A percentile compares a stretch with the other conserved stretches of the same genome.
These are phyloP conservation scores for Candida ficus DNA, from an alignment of 805 yeast genomes.

Conservation along the genomic window DNA sequence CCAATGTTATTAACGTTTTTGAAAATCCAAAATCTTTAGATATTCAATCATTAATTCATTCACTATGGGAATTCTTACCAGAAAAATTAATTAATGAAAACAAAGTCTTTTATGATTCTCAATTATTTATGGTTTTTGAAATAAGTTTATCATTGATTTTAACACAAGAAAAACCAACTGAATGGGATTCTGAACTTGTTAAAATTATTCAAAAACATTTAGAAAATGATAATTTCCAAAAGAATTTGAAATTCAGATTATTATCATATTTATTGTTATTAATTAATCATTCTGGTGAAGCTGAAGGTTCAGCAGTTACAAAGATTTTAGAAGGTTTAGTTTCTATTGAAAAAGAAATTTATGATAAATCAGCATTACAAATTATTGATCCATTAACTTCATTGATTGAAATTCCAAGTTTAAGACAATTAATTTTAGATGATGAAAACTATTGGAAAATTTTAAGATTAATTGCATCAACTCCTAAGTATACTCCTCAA, in stretches of 20 bases:
- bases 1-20: constrained; percentile 54
- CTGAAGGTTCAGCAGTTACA: constrained; percentile 1
- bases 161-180: not conserved
- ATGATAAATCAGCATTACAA: constrained; percentile 17
- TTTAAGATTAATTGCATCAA: constrained; percentile 42
- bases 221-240: constrained; percentile 20
- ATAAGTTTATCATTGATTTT: constrained; percentile 17
- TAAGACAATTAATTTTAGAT: constrained; percentile 35
- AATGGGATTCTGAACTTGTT: constrained; percentile 7
- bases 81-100: constrained; percentile 25
- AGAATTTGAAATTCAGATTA: constrained; percentile 33
- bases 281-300: constrained; percentile 11
- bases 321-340: constrained; percentile 10
- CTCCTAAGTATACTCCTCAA: constrained; percentile 34
- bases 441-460: constrained; percentile 52
- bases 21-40: constrained; percentile 32
- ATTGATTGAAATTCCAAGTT: constrained; percentile 2
- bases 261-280: constrained; percentile 48
- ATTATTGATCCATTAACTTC: constrained; percentile 14
- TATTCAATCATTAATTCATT: constrained; percentile 23
- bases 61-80: constrained; percentile 32
- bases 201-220: constrained; percentile 21
- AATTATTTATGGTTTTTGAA: constrained; percentile 42
- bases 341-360: constrained; percentile 11
- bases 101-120: constrained; percentile 20